phyloP scores from a whole-genome alignment of 139 green algal genomes.

The Volvox africanus region DNA sequence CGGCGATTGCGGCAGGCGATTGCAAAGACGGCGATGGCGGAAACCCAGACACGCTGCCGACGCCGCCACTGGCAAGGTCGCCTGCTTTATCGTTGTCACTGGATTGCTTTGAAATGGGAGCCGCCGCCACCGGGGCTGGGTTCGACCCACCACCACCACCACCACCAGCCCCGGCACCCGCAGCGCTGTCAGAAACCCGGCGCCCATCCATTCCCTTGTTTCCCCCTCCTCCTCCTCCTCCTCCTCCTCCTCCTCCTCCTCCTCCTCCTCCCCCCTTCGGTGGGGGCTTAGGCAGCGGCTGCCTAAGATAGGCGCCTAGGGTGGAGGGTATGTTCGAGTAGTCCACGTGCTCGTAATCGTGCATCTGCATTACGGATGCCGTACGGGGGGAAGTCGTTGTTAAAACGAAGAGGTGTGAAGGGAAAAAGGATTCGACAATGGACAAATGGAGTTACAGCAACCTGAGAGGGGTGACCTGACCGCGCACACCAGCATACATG shows the following conservation, averaged over 20 bases:
- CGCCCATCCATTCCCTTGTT: background rate
- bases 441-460: too few species aligned
- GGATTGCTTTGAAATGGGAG: background rate
- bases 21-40: background rate
- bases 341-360: background rate
- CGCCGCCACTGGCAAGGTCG: background rate
- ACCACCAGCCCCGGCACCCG: background rate
- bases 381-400: background rate
- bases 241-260: too few species aligned
- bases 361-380: background rate
- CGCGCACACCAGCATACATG: too few species aligned
- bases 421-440: too few species aligned
- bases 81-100: background rate
- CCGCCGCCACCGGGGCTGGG: too few species aligned
- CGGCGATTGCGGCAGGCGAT: background rate
- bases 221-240: too few species aligned
- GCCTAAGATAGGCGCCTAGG: constrained; percentile 1
- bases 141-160: background rate
- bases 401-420: too few species aligned
- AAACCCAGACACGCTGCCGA: background rate
- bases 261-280: background rate
- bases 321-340: background rate
- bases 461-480: too few species aligned
- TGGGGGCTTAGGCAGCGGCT: background rate
- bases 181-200: background rate